Evolutionary conservation across 176 grass and related monocot genomes (phyloP).

Genomic region (Rhynchospora tenuis): DNA sequence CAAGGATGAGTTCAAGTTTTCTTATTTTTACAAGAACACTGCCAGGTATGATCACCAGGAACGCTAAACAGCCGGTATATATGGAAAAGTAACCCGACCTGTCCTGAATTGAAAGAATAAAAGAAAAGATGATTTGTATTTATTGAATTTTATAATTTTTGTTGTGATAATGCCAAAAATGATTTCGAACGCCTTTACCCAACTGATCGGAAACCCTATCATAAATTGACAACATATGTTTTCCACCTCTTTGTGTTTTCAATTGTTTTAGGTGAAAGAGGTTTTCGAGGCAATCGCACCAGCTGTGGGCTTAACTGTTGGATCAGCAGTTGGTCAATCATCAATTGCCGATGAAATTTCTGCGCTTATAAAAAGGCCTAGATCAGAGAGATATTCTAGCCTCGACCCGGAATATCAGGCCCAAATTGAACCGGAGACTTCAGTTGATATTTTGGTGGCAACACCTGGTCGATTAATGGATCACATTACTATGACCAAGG

Average conservation of each 20-base stretch:
- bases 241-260: background rate
- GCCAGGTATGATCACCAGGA: background rate
- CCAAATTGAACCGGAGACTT: constrained; percentile 66
- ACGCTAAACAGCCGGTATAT: background rate
- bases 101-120: background rate
- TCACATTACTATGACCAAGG: constrained; percentile 91
- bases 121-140: too few species aligned
- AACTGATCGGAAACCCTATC: background rate
- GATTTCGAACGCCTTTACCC: background rate
- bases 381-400: constrained; percentile 46
- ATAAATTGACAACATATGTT: background rate
- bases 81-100: background rate
- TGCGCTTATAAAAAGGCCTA: constrained; percentile 51
- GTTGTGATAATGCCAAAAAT: background rate
- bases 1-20: background rate
- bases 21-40: background rate
- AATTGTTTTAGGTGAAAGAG: constrained; percentile 73
- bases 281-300: constrained; percentile 88
- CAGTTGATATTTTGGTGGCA: constrained; percentile 90
- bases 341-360: constrained; percentile 84
- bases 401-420: constrained; percentile 46
- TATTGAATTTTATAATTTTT: too few species aligned
- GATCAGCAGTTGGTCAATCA: constrained; percentile 81
- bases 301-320: constrained; percentile 65
- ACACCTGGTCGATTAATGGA: constrained; percentile 97